Evolutionary conservation across 495 filamentous ascomycete species (phyloP).

Genomic region (Annulohypoxylon maeteangense): DNA sequence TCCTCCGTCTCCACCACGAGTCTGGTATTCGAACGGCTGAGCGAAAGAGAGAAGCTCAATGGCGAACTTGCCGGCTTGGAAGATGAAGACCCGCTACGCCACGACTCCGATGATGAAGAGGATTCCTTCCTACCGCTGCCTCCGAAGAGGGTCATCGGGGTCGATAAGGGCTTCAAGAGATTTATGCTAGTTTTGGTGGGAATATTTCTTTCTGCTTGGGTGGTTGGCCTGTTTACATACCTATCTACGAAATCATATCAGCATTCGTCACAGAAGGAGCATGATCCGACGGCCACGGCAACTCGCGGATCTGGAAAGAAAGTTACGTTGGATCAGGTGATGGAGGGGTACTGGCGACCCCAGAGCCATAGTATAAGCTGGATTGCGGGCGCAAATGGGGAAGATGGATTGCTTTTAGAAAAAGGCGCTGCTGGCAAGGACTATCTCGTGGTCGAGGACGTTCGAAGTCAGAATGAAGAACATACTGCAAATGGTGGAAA

Average conservation of each 20-base stretch:
- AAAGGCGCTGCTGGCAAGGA: conserved; percentile 66
- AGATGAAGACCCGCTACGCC: conserved; percentile 60
- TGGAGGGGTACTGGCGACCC: conserved; percentile 76
- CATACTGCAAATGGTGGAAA: conserved; percentile 45
- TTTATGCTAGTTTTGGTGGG: conserved; percentile 73
- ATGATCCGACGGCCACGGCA: conserved; percentile 74
- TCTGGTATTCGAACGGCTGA: conserved; percentile 78
- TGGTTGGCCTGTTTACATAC: conserved; percentile 80
- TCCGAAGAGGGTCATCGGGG: conserved; percentile 46
- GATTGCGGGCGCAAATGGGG: conserved; percentile 85
- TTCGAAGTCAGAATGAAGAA: conserved; percentile 62
- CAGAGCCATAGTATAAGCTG: conserved; percentile 79
- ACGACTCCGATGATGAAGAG: conserved; percentile 54
- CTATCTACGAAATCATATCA: conserved; percentile 72
- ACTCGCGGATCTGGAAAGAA: conserved; percentile 76
- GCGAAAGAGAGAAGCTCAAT: conserved; percentile 58
- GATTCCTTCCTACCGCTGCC: conserved; percentile 55
- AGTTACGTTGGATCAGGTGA: conserved; percentile 83
- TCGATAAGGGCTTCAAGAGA: conserved; percentile 70
- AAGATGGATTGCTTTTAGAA: conserved; percentile 87
- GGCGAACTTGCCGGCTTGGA: conserved; percentile 51
- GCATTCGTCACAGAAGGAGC: conserved; percentile 66
- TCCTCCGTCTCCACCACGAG: conserved; percentile 81
- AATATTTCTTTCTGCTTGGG: conserved; percentile 80
- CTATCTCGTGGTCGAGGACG: conserved; percentile 88